phyloP scores from a whole-genome alignment of 2,329 filamentous ascomycete species.

The Nemania sp. region DNA sequence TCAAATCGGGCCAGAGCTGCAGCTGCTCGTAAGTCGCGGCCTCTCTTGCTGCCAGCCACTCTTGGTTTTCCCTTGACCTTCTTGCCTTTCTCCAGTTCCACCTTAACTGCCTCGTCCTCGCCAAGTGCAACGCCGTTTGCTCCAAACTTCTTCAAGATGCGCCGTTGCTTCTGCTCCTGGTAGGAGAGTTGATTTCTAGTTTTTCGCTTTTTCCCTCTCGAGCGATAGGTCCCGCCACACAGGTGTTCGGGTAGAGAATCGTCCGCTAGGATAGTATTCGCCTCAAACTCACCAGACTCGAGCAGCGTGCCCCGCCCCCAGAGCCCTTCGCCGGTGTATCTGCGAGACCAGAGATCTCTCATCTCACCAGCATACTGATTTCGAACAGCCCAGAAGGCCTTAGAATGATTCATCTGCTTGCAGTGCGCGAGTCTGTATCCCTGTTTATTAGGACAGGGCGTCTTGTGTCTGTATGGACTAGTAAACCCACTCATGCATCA shows the following conservation, averaged over 20 bases:
- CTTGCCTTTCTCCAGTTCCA: slow-evolving; percentile 69
- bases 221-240: slow-evolving; percentile 79
- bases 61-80: slow-evolving; percentile 67
- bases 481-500: slow-evolving; percentile 76
- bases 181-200: slow-evolving; percentile 61
- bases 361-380: slow-evolving; percentile 75
- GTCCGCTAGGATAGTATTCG: slow-evolving; percentile 54
- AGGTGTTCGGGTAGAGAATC: slow-evolving; percentile 71
- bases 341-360: slow-evolving; percentile 68
- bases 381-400: slow-evolving; percentile 78
- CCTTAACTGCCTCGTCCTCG: slow-evolving; percentile 67
- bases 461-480: no score
- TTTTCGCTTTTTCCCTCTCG: slow-evolving; percentile 61
- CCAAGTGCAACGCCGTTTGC: slow-evolving; percentile 70
- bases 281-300: slow-evolving; percentile 62
- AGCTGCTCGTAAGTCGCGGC: slow-evolving; percentile 75
- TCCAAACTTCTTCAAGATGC: slow-evolving; percentile 78
- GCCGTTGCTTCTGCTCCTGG: slow-evolving; percentile 72
- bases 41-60: slow-evolving; percentile 74
- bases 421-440: slow-evolving; percentile 71
- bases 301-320: slow-evolving; percentile 76
- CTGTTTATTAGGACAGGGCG: neutral
- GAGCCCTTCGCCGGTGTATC: slow-evolving; percentile 79
- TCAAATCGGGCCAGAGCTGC: slow-evolving; percentile 77
- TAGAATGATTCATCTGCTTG: slow-evolving; percentile 89